These are phyloP conservation scores for Plectosphaerella cucumerina DNA, from an alignment of 2,329 filamentous ascomycete species.

Conservation along the genomic window DNA sequence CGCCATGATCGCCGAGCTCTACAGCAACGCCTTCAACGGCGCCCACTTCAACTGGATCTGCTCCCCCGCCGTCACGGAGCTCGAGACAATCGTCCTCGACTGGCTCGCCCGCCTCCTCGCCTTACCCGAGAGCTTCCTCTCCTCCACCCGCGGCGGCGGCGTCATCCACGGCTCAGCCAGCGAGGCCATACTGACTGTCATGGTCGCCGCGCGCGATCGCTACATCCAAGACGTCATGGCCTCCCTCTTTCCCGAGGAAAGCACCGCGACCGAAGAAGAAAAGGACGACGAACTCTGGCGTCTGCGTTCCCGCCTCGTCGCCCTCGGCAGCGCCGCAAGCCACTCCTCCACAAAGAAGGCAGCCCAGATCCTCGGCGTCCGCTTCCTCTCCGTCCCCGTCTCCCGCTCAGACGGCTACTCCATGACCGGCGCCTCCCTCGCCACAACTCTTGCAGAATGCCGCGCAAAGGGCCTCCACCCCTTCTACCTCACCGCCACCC, in stretches of 20 bases:
- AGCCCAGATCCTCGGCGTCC: constrained; percentile 79
- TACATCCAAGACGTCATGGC: constrained; percentile 60
- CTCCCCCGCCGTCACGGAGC: constrained; percentile 84
- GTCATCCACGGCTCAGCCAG: constrained; percentile 93
- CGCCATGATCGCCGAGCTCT: constrained; percentile 86
- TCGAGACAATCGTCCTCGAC: constrained; percentile 90
- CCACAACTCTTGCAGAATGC: constrained; percentile 59
- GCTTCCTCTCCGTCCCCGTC: constrained; percentile 67
- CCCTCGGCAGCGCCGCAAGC: constrained; percentile 71
- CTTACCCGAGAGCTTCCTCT: constrained; percentile 70
- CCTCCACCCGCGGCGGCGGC: constrained; percentile 69
- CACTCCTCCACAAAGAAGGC: constrained; percentile 87
- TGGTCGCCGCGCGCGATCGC: constrained; percentile 82
- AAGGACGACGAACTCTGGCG: constrained; percentile 68
- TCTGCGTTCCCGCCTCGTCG: constrained; percentile 57
- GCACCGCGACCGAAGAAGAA: constrained; percentile 41
- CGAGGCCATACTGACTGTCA: constrained; percentile 80
- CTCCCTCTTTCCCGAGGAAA: constrained; percentile 38
- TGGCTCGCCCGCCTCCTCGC: constrained; percentile 78
- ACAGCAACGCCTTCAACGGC: constrained; percentile 81
- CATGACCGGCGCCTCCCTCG: constrained; percentile 62
- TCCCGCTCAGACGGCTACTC: constrained; percentile 60
- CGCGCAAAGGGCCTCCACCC: constrained; percentile 69
- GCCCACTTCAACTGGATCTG: constrained; percentile 98
- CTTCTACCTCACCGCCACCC: constrained; percentile 78